Evolutionary conservation across 148 eudicot genomes (phyloP).

Genomic region (Cornus controversa): DNA sequence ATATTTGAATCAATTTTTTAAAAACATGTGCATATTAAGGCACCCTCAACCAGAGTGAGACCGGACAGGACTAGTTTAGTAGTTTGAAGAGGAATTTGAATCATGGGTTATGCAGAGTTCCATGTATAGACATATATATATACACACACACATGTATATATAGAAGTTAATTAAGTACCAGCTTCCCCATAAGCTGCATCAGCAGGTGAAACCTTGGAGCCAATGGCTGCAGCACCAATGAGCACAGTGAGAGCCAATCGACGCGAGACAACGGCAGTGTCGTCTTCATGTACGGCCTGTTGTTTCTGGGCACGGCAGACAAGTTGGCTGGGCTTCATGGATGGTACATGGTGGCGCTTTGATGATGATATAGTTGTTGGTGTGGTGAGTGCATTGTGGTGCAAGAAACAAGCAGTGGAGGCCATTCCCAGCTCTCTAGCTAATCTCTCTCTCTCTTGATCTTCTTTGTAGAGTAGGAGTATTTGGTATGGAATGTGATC

Average conservation of each 20-base stretch:
- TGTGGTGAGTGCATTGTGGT: constrained; percentile 71
- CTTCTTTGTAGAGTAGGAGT: not conserved
- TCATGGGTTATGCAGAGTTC: too few relatives aligned
- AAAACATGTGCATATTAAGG: too few relatives aligned
- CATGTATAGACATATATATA: not conserved
- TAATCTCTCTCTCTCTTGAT: not conserved
- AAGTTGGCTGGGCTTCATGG: constrained; percentile 42
- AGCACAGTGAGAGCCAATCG: constrained; percentile 78
- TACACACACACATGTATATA: too few relatives aligned
- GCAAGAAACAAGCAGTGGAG: constrained; percentile 84
- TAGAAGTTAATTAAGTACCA: constrained; percentile 37
- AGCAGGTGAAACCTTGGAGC: constrained; percentile 89
- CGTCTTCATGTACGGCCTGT: constrained; percentile 30
- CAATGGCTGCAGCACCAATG: constrained; percentile 87
- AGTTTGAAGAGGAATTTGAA: too few relatives aligned
- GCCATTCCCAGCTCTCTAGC: constrained; percentile 48
- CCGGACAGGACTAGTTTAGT: too few relatives aligned
- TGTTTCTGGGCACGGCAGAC: constrained; percentile 78
- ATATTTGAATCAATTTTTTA: too few relatives aligned
- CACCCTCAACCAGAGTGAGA: too few relatives aligned
- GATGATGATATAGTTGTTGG: constrained; percentile 31
- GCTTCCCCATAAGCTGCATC: constrained; percentile 98
- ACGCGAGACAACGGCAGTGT: constrained; percentile 42
- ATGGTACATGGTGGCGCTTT: constrained; percentile 33
- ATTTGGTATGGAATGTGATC: not conserved